These are phyloP conservation scores for Nicotiana sylvestris DNA, from an alignment of 257 asterid species.

Conservation along the genomic window DNA sequence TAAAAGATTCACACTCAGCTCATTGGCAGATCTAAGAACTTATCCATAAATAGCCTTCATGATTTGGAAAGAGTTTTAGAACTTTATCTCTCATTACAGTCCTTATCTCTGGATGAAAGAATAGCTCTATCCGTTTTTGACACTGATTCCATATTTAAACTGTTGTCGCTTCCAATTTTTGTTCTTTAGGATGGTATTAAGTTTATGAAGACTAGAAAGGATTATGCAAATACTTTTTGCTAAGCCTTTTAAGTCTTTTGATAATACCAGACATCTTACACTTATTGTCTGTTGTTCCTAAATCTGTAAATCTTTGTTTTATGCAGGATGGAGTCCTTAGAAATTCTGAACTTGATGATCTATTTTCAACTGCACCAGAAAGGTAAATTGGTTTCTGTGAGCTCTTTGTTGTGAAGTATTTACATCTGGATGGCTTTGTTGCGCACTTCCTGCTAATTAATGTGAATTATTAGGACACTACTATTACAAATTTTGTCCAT, in stretches of 20 bases:
- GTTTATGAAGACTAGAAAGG: not conserved
- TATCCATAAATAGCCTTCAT: not conserved
- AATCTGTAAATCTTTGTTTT: constrained; percentile 23
- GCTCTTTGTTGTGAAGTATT: not conserved
- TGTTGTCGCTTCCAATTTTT: not conserved
- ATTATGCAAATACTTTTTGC: not conserved
- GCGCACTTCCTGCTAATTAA: not conserved
- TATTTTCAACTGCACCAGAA: constrained; percentile 96
- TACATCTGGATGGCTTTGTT: not conserved
- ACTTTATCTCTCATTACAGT: not conserved
- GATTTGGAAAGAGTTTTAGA: not conserved
- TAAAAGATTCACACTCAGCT: not conserved
- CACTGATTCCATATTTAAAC: not conserved
- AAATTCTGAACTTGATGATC: constrained; percentile 75
- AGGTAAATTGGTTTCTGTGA: constrained; percentile 38
- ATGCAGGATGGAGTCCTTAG: constrained; percentile 86
- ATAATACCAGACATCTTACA: not conserved
- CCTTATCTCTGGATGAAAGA: not conserved
- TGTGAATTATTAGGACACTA: not conserved
- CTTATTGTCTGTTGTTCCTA: not conserved
- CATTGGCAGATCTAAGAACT: not conserved
- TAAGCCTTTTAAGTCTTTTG: not conserved
- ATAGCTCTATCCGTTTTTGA: not conserved
- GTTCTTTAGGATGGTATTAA: not conserved
- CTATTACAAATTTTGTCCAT: not conserved